Base-by-base conservation (phyloP, 345 rosid genomes). In the Eucalyptus erythrocorys region DNA sequence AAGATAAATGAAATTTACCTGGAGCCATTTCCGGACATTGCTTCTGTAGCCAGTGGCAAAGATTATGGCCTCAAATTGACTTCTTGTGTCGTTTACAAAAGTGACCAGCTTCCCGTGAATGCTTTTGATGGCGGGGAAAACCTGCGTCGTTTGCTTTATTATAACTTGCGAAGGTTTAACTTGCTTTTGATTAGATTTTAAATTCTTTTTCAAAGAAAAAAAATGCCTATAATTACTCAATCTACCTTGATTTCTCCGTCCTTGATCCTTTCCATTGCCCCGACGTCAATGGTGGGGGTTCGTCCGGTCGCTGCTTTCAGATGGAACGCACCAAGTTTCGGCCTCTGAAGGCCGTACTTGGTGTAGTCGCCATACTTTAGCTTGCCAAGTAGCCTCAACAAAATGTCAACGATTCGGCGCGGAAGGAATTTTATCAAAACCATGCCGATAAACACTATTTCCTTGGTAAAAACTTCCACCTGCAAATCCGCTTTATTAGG, bases 11-110 rank as follows among this genome's bases (percentile, higher is more conserved):
- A 16, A 47, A 45, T 40, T 13, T 90, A 95, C 96, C 93, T 91
- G 82, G 13, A 95, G 96, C 97, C 97, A 94, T 4, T 89, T 87
- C 6, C 90, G 86, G 37, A 94, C 94, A 3, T 87, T 92, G 89
- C 96, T 94, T 71, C n/a, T 91, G 88, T 94, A 94, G 81, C 96
- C 96, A 6, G 95, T 95, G 11, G 95, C 96, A 42, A 95, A 95
- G 50, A 95, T 88, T 17, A 95, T 91, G 14, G 92, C 93, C 87
- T 95, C 95, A 10, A 93, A 87, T 1, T 11, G n/a, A 48, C 86
- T 64, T 2, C 3, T 51, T 26, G 89, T 79, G 17, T 92, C 93
- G 86, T 93, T 88, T 27, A 81, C 89, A 45, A 95, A 94, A 16
- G 24, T 76, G 2, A 93, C 90, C 34, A n/a, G 66, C 21, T 87